Evolutionary conservation across 2,329 filamentous ascomycete genomes (phyloP), one percentile per base, ranked within the genome.

Genomic region (Ophiosphaerella narmari): DNA sequence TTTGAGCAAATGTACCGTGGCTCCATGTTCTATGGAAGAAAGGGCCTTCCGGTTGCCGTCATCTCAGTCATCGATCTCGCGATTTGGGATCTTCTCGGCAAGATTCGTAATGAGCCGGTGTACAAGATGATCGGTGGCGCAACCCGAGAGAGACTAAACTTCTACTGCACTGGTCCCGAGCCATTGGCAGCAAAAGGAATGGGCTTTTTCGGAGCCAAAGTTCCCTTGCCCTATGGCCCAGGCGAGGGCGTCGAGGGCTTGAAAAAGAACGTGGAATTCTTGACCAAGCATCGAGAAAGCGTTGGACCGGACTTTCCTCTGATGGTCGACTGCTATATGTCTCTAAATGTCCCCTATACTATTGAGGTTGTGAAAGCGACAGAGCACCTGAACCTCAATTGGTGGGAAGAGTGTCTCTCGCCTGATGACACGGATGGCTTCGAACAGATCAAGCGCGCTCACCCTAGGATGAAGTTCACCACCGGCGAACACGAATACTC

Each of bases 321-420:
- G 60, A 92, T 95, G 80, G 92, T 97, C 5, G 92, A 97, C 77
- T 97, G 92, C 80, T 97, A 96, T 77, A 97, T 97, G 92, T 92
- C 89, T 61, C 79, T 97, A 67, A 96, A 92, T 66, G 92, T 97
- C 23, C 79, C 89, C 1, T 97, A 97, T 77, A 96, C 90, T 4
- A 96, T 97, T 62, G 88, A 96, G 74, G 81, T 97, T 21, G 92
- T 89, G 53, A 89, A 92, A 76, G 88, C 87, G 43, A 91, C 88
- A 70, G 84, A 90, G 63, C 86, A 91, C 61, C 82, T 96, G 60
- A 83, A 93, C 74, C 92, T 97, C 72, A 91, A 96, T 78, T 97
- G 92, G 92, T 96, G 91, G 91, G 92, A 97, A 78, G 92, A 97
- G 78, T 95, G 91, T 59, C 78, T 97, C 55, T 89, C 87, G 26